Evolutionary conservation across 257 asterid genomes (phyloP).

Genomic region (Nicotiana undulata): DNA sequence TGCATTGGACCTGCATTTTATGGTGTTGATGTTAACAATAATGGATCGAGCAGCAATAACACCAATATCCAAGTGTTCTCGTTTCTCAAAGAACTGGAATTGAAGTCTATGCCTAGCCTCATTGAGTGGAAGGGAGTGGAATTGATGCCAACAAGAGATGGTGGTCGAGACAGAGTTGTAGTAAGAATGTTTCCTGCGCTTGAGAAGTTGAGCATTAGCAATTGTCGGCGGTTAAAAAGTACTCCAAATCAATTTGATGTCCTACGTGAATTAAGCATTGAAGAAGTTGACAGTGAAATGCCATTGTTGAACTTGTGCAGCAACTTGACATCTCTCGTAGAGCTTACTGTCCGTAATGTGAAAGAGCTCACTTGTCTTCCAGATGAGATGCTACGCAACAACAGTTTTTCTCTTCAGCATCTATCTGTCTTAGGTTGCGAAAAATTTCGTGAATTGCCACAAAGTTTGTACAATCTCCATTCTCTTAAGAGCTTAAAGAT

Average conservation of each 20-base stretch:
- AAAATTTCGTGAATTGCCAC: slow-evolving; percentile 5
- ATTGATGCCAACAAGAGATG: not conserved
- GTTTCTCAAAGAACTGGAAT: not conserved
- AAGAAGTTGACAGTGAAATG: not conserved
- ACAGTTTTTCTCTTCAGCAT: not conserved
- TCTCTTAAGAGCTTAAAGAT: not conserved
- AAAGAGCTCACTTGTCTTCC: not conserved
- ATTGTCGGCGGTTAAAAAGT: slow-evolving; percentile 2
- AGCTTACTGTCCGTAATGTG: not conserved
- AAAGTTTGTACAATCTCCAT: not conserved
- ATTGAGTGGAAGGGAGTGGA: slow-evolving; percentile 4
- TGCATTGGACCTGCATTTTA: not conserved
- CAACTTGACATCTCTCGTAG: not conserved
- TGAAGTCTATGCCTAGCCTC: slow-evolving; percentile 6
- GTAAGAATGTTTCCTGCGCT: slow-evolving; percentile 17
- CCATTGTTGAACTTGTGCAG: slow-evolving; percentile 5
- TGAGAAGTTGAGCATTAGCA: not conserved
- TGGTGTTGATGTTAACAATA: not conserved
- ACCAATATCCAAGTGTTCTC: not conserved
- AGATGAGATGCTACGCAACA: not conserved
- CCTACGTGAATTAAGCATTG: not conserved
- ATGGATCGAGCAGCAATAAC: not conserved
- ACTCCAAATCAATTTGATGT: not conserved
- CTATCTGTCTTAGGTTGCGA: not conserved
- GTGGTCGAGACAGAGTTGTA: not conserved